phyloP scores from a whole-genome alignment of 2,329 filamentous ascomycete genomes.

The Aspergillus pseudoviridinutans region DNA sequence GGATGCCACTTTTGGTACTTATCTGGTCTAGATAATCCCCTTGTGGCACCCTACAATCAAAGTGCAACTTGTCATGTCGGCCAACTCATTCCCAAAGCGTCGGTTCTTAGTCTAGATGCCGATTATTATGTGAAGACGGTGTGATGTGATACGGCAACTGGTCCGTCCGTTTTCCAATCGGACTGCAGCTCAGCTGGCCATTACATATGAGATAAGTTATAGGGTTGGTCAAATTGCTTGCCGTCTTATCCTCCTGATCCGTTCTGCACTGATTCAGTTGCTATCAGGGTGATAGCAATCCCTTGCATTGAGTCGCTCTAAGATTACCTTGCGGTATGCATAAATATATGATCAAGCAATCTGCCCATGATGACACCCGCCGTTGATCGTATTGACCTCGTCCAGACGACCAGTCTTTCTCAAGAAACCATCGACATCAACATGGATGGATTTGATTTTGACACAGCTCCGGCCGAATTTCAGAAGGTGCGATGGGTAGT shows the following conservation, averaged over 20 bases:
- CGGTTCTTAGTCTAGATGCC: background rate
- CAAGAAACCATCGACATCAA: background rate
- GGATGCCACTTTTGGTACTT: no score
- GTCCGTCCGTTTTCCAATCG: background rate
- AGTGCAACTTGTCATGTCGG: background rate
- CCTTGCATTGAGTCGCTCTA: background rate
- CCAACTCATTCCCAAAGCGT: background rate
- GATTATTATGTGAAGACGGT: background rate
- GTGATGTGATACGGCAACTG: background rate
- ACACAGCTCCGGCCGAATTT: background rate
- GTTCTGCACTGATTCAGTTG: background rate
- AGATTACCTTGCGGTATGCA: background rate
- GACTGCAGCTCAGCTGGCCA: background rate
- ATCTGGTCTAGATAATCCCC: no score
- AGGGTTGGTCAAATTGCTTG: background rate
- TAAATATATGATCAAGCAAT: background rate
- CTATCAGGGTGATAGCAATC: background rate
- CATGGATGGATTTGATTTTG: constrained; percentile 5
- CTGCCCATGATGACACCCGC: background rate
- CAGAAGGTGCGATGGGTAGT: background rate
- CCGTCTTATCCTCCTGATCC: background rate
- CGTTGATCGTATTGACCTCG: background rate
- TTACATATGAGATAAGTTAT: background rate
- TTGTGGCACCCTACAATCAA: background rate
- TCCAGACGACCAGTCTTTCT: background rate